Evolutionary conservation across 345 rosid genomes (phyloP), one percentile per base, ranked within the genome.

Genomic region (Pistacia atlantica): DNA sequence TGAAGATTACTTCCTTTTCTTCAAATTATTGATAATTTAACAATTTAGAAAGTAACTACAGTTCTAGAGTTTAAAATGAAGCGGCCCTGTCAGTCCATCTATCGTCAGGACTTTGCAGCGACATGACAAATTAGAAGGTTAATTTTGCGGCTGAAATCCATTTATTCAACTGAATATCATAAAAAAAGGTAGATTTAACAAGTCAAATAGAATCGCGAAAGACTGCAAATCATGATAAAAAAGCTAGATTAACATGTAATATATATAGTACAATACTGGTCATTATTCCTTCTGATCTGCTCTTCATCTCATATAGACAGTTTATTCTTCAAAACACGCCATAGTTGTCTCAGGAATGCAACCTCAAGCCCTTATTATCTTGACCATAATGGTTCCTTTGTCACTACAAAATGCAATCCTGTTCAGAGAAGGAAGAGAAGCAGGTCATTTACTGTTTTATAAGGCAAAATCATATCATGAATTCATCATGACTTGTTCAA

Each of bases 381-480:
- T 90, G 75, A 88, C 95, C 92, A 93, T 86, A 69, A 89, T 82
- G 67, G 87, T 88, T 80, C 98, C 98, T 81, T 93, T 92, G 79
- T 95, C 98, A 77, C 89, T 93, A 62, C 98, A 97, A 80, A 95
- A 86, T 65, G 90, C 97, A 72, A 90, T 75, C 70, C 98, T 95
- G 89, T 69, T 86, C 63, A 83, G 59, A 46, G 63, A 46, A 71
- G 58, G 3, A 48, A 46, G 35, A 22, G 13, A 1, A 18, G 8
- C 18, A 38, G 37, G 38, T 77, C 28, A 49, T 17, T 11, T 11
- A 38, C 54, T 25, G 28, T 67, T 51, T 25, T 4, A 49, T 68
- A 25, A 58, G 63, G 31, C 49, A n/a, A 57, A 42, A 46, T 11
- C 14, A 64, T 35, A 68, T 2, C 2, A 31, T 31, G 1, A 31